Percentiles rank a stretch among this genome's conserved stretches.
Evolutionary conservation across 1,284 basidiomycete genomes (phyloP).

Genomic region (Papiliotrema terrestris): DNA sequence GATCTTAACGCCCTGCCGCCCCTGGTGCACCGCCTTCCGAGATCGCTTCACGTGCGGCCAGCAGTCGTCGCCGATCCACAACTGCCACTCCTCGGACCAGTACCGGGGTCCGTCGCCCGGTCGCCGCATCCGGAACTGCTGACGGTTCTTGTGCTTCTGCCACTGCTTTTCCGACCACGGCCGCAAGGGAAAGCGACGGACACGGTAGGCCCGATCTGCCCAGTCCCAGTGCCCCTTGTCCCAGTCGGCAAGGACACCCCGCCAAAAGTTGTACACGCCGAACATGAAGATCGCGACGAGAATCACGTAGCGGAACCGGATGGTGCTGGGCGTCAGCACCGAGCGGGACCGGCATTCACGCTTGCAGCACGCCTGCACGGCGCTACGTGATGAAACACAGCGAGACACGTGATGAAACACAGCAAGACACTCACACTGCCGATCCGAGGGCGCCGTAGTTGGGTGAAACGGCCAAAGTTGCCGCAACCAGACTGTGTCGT

Average conservation of each 20-base stretch:
- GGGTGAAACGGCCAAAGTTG: slow-evolving; percentile 24
- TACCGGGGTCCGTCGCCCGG: background rate
- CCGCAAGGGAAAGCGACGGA: slow-evolving; percentile 20
- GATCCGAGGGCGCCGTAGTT: slow-evolving; percentile 17
- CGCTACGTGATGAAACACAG: too few relatives aligned
- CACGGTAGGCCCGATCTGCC: slow-evolving; percentile 8
- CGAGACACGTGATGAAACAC: too few relatives aligned
- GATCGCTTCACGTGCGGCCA: slow-evolving; percentile 15
- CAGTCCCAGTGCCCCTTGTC: slow-evolving; percentile 4
- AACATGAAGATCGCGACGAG: slow-evolving; percentile 22
- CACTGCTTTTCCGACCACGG: slow-evolving; percentile 11
- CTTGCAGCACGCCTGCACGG: too few relatives aligned
- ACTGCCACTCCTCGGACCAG: slow-evolving; percentile 17
- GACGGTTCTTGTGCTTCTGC: background rate
- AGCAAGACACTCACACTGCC: slow-evolving; percentile 10
- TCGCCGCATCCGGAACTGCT: background rate
- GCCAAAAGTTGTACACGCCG: slow-evolving; percentile 30
- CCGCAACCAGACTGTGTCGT: slow-evolving; percentile 14
- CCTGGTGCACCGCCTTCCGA: slow-evolving; percentile 4
- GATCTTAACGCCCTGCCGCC: background rate
- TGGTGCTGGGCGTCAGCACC: background rate
- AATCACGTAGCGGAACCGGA: slow-evolving; percentile 22
- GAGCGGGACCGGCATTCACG: too few relatives aligned
- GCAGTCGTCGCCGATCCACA: slow-evolving; percentile 19
- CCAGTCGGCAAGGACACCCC: slow-evolving; percentile 9